A percentile compares a stretch with the other conserved stretches of the same genome.
phyloP scores from a whole-genome alignment of 1,284 basidiomycete genomes.

The Bothia castanella region DNA sequence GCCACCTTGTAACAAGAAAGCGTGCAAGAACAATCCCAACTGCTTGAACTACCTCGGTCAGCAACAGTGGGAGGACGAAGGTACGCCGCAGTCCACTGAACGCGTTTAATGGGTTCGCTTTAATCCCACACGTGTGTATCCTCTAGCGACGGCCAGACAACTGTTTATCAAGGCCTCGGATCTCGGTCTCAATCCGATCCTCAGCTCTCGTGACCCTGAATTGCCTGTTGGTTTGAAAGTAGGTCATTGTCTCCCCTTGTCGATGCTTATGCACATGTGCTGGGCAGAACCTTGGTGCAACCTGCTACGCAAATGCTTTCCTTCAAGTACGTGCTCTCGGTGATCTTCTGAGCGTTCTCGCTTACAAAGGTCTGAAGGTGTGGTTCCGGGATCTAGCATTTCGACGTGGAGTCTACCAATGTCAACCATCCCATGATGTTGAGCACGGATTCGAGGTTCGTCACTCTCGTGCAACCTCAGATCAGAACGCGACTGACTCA shows the following conservation, averaged over 20 bases:
- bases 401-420: constrained; percentile 53
- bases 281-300: constrained; percentile 82
- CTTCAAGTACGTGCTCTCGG: constrained; percentile 57
- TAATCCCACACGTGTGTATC: constrained; percentile 15
- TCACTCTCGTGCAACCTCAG: constrained; percentile 3
- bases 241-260: constrained; percentile 11
- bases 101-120: constrained; percentile 14
- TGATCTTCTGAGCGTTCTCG: background rate
- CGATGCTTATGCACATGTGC: background rate
- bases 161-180: constrained; percentile 52
- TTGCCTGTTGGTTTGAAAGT: constrained; percentile 80
- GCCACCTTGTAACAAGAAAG: constrained; percentile 54
- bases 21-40: constrained; percentile 70
- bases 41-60: constrained; percentile 86
- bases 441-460: constrained; percentile 54
- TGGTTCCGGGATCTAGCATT: constrained; percentile 63
- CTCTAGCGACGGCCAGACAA: constrained; percentile 48
- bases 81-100: constrained; percentile 33
- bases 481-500: constrained; percentile 8
- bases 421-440: constrained; percentile 41
- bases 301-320: constrained; percentile 90
- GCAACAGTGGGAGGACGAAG: constrained; percentile 68
- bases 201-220: constrained; percentile 47
- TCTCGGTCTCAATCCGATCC: constrained; percentile 51
- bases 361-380: constrained; percentile 38